These are phyloP conservation scores for Apiotrichum montevideense DNA, from an alignment of 1,284 basidiomycete species.

Conservation along the genomic window DNA sequence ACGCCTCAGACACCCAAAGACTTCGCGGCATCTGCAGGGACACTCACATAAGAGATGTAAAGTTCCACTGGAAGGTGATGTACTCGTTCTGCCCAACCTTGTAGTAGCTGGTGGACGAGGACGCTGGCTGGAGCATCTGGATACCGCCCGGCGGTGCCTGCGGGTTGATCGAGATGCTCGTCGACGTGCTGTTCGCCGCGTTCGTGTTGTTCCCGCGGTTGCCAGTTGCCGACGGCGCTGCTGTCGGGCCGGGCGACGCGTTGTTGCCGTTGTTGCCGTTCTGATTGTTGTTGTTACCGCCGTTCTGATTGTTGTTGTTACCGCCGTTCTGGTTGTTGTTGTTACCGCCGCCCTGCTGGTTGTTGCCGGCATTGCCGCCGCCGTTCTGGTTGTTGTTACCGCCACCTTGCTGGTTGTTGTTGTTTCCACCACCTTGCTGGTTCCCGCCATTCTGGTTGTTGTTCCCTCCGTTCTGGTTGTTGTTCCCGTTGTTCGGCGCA, in stretches of 20 bases:
- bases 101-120: constrained; percentile 72
- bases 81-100: constrained; percentile 70
- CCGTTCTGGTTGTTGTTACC: too few relatives aligned
- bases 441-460: not conserved
- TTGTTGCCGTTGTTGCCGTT: not conserved
- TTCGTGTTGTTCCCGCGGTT: not conserved
- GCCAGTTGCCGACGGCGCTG: constrained; percentile 1
- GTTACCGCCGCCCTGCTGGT: constrained; percentile 15
- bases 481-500: not conserved
- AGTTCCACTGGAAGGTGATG: constrained; percentile 90
- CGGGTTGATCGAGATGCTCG: constrained; percentile 35
- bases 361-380: too few relatives aligned
- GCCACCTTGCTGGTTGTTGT: too few relatives aligned
- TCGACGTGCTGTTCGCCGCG: not conserved
- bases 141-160: constrained; percentile 45
- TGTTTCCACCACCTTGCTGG: too few relatives aligned
- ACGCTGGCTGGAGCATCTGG: constrained; percentile 58
- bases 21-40: not conserved
- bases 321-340: constrained; percentile 48
- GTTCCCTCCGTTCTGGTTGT: not conserved
- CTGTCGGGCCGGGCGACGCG: not conserved
- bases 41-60: constrained; percentile 56
- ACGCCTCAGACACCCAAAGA: not conserved
- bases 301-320: constrained; percentile 51
- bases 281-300: constrained; percentile 1